Evolutionary conservation across 139 green algal species (phyloP).

Genomic region (Chlamydomonas incerta): DNA sequence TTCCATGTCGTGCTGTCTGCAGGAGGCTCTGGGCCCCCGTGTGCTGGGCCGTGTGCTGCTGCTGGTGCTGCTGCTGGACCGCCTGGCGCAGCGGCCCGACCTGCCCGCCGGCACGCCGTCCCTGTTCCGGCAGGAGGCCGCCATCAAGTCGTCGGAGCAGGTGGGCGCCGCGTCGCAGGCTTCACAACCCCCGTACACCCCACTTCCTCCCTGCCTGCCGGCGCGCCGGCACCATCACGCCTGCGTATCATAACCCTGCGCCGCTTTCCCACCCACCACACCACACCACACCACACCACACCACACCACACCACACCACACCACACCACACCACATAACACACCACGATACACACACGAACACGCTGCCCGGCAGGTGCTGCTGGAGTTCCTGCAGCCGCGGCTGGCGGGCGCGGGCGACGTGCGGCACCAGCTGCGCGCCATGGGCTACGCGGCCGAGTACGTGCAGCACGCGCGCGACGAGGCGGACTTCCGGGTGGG

Average conservation of each 20-base stretch:
- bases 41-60: conserved; percentile 86
- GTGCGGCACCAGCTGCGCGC: conserved; percentile 76
- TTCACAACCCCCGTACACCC: no score
- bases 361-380: conserved; percentile 72
- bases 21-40: conserved; percentile 65
- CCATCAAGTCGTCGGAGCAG: conserved; percentile 75
- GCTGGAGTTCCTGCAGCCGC: conserved; percentile 63
- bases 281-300: no score
- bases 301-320: no score
- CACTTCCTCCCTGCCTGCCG: no score
- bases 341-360: no score
- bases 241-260: no score
- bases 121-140: conserved; percentile 63
- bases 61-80: conserved; percentile 85
- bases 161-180: no score
- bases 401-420: conserved; percentile 82
- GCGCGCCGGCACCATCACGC: no score
- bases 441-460: conserved; percentile 72
- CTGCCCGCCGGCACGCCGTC: conserved; percentile 59
- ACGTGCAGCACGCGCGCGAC: conserved; percentile 71
- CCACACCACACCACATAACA: no score
- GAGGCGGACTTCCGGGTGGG: conserved; percentile 73
- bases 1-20: conserved; percentile 6
- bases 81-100: not conserved
- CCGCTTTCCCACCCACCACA: no score